These are phyloP conservation scores for Omphalotus guepiniiformis DNA, from an alignment of 768 basidiomycete species.

Conservation along the genomic window DNA sequence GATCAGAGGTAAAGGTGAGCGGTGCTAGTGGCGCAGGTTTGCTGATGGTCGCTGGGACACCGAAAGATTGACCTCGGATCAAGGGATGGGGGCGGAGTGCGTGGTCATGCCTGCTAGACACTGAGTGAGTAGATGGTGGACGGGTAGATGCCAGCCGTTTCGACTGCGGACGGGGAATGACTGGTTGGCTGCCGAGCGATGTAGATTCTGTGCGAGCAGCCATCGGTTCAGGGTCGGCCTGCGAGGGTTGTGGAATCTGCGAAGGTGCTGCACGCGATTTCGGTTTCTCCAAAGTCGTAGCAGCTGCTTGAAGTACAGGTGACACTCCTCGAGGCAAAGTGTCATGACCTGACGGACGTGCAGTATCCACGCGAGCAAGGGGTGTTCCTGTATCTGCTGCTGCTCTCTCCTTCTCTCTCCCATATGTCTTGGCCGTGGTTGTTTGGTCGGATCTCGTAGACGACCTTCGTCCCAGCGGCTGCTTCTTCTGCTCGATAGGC, in stretches of 20 bases:
- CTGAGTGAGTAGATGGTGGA: slow-evolving; percentile 61
- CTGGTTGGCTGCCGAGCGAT: slow-evolving; percentile 30
- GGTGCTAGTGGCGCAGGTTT: slow-evolving; percentile 59
- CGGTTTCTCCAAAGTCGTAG: background rate
- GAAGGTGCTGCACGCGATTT: background rate
- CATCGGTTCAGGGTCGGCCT: background rate
- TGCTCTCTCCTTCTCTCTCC: slow-evolving; percentile 9
- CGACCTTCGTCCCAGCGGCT: slow-evolving; percentile 1
- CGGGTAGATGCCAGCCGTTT: slow-evolving; percentile 43
- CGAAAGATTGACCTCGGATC: slow-evolving; percentile 69
- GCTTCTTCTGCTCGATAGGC: slow-evolving; percentile 19
- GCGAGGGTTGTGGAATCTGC: background rate
- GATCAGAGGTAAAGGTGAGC: slow-evolving; percentile 29
- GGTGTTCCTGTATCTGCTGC: slow-evolving; percentile 7
- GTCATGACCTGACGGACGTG: slow-evolving; percentile 26
- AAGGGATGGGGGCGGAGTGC: slow-evolving; percentile 70
- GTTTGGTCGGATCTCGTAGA: background rate
- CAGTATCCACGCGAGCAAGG: slow-evolving; percentile 33
- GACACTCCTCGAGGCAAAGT: slow-evolving; percentile 15
- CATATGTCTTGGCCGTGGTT: background rate
- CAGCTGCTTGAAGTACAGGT: background rate
- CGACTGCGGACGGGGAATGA: slow-evolving; percentile 26
- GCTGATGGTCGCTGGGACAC: slow-evolving; percentile 41
- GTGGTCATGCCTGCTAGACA: slow-evolving; percentile 29
- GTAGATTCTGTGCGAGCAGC: slow-evolving; percentile 36